Base-by-base conservation (phyloP, 1,139 yeast genomes). In the Nakaseomyces sp. region DNA sequence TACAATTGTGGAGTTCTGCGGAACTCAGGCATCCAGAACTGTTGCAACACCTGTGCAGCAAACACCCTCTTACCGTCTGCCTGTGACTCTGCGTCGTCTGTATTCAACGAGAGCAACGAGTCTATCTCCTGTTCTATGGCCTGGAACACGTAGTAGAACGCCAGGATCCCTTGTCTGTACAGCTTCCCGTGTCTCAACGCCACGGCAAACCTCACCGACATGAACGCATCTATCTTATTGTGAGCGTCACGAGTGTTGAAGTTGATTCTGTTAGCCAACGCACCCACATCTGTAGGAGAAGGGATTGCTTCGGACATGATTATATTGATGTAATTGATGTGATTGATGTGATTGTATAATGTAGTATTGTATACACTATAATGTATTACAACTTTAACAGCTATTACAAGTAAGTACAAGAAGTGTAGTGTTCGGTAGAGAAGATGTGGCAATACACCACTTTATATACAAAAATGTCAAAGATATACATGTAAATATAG, bases 241-340 rank as follows among this genome's bases (percentile, higher is more conserved):
- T 85, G 95, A 40, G 73, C 71, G 25, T 70, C 63, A 52, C 79
- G 72, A 1, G 94, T 85, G 57, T 77, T 81, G 38, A 62, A 58
- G 62, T 85, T 85, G 57, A 85, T 85, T 58, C 95, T 70, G 71
- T 85, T 85, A 44, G 80, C 94, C 44, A 85, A 70, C 5, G 95
- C 94, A 32, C 91, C 94, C 18, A 80, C 67, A 58, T 85, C 95
- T 28, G 75, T 73, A 47, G 81, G 81, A 17, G 78, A 71, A 1
- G 95, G 94, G 37, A 85, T 71, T 40, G 80, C 33, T 17, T 30
- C 38, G n/a, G 38, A 22, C 38, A 35, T 35, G 10, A 3, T 20
- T 35, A 5, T 20, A 7, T 35, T 6, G 4, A n/a, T 19, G n/a
- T n/a, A n/a, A n/a, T n/a, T n/a, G n/a, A n/a, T n/a, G n/a, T n/a